phyloP scores from a whole-genome alignment of 139 green algal genomes.

The Coccomyxa sp. region DNA sequence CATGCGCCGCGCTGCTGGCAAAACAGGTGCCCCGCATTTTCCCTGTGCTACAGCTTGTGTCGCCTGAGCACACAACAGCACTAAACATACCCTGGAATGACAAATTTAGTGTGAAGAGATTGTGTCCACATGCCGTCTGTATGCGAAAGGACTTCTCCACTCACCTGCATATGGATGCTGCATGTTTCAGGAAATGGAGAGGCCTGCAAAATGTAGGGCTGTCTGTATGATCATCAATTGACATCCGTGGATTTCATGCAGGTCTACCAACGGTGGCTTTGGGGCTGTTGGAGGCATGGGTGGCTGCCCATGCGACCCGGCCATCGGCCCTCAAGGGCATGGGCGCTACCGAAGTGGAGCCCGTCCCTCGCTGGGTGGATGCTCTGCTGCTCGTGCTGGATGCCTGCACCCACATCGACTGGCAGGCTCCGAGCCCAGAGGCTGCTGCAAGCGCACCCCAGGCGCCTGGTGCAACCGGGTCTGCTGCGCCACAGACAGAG shows the following conservation, averaged over 20 bases:
- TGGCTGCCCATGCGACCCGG: slow-evolving; percentile 21
- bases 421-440: not conserved
- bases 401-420: not conserved
- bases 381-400: slow-evolving; percentile 75
- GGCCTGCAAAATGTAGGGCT: not conserved
- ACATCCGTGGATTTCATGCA: slow-evolving; percentile 4
- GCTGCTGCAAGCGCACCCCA: not conserved
- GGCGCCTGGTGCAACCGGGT: not conserved
- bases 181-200: no score
- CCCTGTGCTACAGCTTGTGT: no score
- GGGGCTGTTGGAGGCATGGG: slow-evolving; percentile 58
- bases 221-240: no score
- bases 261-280: slow-evolving; percentile 33
- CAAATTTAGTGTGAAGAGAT: no score
- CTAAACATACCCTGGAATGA: no score
- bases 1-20: not conserved
- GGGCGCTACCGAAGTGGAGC: not conserved
- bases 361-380: slow-evolving; percentile 78
- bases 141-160: no score
- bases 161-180: no score
- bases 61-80: no score
- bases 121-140: no score
- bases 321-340: not conserved
- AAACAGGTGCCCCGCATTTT: not conserved
- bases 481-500: no score